Percentiles rank a stretch among this genome's conserved stretches.
phyloP scores from a whole-genome alignment of 2,329 filamentous ascomycete genomes.

The Lasiodiplodia sp. region DNA sequence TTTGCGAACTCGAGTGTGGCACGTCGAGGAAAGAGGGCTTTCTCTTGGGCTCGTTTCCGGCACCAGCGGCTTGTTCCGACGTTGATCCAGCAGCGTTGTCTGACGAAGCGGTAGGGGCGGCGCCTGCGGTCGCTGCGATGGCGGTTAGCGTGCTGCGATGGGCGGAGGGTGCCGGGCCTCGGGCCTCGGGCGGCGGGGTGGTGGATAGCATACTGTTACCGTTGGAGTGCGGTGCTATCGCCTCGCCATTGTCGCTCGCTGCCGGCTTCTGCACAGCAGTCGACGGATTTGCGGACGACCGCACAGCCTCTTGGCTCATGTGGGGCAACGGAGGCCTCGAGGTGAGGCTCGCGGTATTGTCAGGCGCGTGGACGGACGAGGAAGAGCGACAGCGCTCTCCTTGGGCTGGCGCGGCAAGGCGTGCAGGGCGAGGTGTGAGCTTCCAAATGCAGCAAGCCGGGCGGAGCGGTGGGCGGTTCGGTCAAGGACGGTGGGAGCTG shows the following conservation, averaged over 20 bases:
- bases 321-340: conserved; percentile 35
- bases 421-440: conserved; percentile 24
- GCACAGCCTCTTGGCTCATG: conserved; percentile 46
- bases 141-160: conserved; percentile 29
- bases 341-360: conserved; percentile 13
- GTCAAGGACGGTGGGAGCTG: conserved; percentile 26
- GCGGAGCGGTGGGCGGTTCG: conserved; percentile 28
- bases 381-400: conserved; percentile 34
- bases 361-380: conserved; percentile 3
- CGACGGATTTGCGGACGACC: conserved; percentile 39
- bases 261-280: conserved; percentile 40
- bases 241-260: conserved; percentile 34
- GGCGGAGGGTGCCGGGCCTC: conserved; percentile 34
- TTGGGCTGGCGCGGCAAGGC: conserved; percentile 39
- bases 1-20: conserved; percentile 42
- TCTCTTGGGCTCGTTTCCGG: conserved; percentile 36
- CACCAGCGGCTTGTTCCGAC: conserved; percentile 17
- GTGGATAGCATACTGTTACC: conserved; percentile 40
- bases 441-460: conserved; percentile 30
- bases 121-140: conserved; percentile 16
- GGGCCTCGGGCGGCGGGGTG: not conserved
- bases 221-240: conserved; percentile 40
- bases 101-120: conserved; percentile 26
- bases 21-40: conserved; percentile 46
- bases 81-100: conserved; percentile 27